Evolutionary conservation across 1,284 basidiomycete genomes (phyloP).

Genomic region (Puccinia triticina): DNA sequence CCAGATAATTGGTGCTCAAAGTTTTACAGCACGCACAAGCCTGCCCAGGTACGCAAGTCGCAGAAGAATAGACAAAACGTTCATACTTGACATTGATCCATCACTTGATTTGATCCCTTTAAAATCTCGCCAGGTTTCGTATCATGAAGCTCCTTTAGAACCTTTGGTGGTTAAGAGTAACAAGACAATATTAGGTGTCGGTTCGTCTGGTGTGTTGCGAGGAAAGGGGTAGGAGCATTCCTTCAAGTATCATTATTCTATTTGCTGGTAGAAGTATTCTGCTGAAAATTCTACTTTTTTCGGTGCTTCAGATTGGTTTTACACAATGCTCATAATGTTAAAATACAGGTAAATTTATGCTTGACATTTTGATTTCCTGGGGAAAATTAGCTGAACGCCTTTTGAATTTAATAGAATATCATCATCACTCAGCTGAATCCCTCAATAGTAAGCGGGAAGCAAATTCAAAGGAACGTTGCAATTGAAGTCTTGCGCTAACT

Average conservation of each 20-base stretch:
- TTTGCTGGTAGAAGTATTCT: not conserved
- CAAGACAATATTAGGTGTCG: slow-evolving; percentile 39
- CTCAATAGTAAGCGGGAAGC: not conserved
- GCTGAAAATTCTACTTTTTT: not conserved
- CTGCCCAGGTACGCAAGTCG: not conserved
- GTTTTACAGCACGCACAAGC: not conserved
- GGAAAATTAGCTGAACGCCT: too few relatives aligned
- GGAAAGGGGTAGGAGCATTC: slow-evolving; percentile 44
- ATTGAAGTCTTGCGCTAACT: not conserved
- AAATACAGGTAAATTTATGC: slow-evolving; percentile 12
- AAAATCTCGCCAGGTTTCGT: not conserved
- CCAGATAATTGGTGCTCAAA: slow-evolving; percentile 8
- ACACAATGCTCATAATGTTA: slow-evolving; percentile 4
- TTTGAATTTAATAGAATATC: slow-evolving; percentile 16
- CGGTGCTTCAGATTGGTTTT: slow-evolving; percentile 3
- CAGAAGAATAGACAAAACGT: not conserved
- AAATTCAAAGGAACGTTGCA: not conserved
- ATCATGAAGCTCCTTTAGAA: not conserved
- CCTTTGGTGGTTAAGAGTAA: slow-evolving; percentile 28
- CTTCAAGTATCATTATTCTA: not conserved
- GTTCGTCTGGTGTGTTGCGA: slow-evolving; percentile 18
- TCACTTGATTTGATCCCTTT: not conserved
- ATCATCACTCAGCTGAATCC: slow-evolving; percentile 25
- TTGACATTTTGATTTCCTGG: not conserved
- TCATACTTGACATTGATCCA: not conserved